phyloP scores from a whole-genome alignment of 1,284 basidiomycete species.

The Stereum hirsutum region DNA sequence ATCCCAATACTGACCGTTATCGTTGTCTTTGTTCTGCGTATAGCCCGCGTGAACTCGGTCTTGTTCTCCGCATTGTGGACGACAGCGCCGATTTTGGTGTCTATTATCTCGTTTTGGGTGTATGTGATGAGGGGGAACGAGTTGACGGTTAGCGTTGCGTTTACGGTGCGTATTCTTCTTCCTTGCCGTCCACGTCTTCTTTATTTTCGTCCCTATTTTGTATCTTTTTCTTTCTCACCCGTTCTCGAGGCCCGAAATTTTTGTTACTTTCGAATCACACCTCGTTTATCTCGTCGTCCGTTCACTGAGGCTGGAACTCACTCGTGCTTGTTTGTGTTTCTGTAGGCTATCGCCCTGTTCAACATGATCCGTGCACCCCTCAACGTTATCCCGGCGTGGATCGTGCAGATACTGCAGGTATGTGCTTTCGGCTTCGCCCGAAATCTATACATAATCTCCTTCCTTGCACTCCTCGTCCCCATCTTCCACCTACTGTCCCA shows the following conservation, averaged over 20 bases:
- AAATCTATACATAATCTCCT: conserved; percentile 8
- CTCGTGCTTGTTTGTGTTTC: background rate
- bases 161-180: conserved; percentile 43
- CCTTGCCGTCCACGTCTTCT: background rate
- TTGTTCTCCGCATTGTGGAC: conserved; percentile 59
- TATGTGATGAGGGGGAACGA: conserved; percentile 58
- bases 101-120: conserved; percentile 56
- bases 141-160: conserved; percentile 58
- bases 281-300: no score
- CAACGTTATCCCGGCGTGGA: conserved; percentile 61
- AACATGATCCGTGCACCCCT: conserved; percentile 65
- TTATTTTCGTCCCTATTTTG: no score
- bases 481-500: no score
- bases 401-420: conserved; percentile 53
- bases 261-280: conserved; percentile 3
- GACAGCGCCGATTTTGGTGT: conserved; percentile 58
- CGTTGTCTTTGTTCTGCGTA: conserved; percentile 4
- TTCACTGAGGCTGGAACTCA: background rate
- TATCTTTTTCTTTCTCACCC: no score
- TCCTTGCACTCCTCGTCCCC: conserved; percentile 13
- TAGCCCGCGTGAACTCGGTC: conserved; percentile 57
- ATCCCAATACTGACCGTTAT: no score
- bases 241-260: no score
- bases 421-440: background rate
- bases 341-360: conserved; percentile 60